These are phyloP conservation scores for Quercus variabilis DNA, from an alignment of 306 rosid species.

Conservation along the genomic window DNA sequence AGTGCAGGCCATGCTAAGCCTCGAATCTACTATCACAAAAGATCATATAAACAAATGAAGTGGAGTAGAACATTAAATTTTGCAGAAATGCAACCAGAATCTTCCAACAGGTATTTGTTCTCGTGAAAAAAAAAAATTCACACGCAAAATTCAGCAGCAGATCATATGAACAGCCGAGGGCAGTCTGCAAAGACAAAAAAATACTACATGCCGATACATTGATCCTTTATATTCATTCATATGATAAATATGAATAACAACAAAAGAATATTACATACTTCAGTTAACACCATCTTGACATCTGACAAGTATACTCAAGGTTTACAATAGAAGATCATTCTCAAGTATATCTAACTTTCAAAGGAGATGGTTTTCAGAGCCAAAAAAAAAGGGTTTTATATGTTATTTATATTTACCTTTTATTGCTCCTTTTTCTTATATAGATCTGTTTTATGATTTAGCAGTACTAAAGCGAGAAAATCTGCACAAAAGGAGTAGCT, in stretches of 20 bases:
- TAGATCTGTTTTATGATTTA: background rate
- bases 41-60: conserved; percentile 13
- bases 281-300: too few species aligned
- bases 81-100: background rate
- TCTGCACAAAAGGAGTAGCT: background rate
- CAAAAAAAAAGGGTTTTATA: background rate
- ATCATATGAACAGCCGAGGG: background rate
- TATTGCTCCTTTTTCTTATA: background rate
- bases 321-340: background rate
- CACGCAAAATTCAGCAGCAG: background rate
- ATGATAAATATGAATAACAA: background rate
- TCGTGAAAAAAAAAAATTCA: background rate
- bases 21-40: conserved; percentile 13
- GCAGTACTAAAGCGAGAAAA: background rate
- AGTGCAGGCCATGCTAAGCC: background rate
- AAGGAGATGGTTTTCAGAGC: background rate
- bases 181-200: background rate
- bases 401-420: background rate
- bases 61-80: conserved; percentile 1
- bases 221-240: background rate
- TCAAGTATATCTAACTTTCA: background rate
- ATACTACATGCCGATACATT: background rate
- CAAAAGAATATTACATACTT: background rate
- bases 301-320: background rate
- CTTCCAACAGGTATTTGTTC: background rate